phyloP scores from a whole-genome alignment of 1,284 basidiomycete species.

The Xerocomus amazonicus region DNA sequence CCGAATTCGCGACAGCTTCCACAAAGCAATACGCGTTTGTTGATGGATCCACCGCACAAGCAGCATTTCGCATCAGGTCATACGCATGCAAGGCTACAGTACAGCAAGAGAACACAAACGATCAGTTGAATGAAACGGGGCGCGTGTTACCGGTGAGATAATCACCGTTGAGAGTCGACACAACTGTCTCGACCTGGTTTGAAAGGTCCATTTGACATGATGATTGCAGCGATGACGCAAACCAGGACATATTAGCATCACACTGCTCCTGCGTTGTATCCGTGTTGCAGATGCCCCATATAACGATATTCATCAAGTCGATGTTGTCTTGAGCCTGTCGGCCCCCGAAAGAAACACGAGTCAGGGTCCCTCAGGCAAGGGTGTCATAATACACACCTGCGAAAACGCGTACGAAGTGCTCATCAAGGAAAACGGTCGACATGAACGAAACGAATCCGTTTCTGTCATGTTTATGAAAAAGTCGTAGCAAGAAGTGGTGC shows the following conservation, averaged over 20 bases:
- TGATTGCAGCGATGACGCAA: slow-evolving; percentile 43
- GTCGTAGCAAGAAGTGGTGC: slow-evolving; percentile 55
- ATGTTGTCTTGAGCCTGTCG: slow-evolving; percentile 60
- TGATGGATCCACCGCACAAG: slow-evolving; percentile 51
- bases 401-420: slow-evolving; percentile 57
- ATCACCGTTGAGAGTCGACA: slow-evolving; percentile 50
- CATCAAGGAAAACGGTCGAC: slow-evolving; percentile 74
- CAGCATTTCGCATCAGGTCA: slow-evolving; percentile 51
- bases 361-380: too few relatives aligned
- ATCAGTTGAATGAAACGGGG: background rate
- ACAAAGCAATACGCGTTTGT: slow-evolving; percentile 69
- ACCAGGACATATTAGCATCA: slow-evolving; percentile 58
- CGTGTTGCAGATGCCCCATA: slow-evolving; percentile 79
- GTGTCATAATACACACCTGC: slow-evolving; percentile 35
- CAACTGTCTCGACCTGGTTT: slow-evolving; percentile 46
- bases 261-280: slow-evolving; percentile 47
- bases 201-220: slow-evolving; percentile 54
- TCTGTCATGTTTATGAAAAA: slow-evolving; percentile 75
- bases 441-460: slow-evolving; percentile 55
- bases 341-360: too few relatives aligned
- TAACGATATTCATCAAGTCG: slow-evolving; percentile 58
- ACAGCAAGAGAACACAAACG: background rate
- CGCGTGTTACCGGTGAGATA: background rate
- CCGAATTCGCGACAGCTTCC: slow-evolving; percentile 49
- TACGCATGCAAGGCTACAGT: slow-evolving; percentile 55